A percentile compares a stretch with the other conserved stretches of the same genome.
phyloP scores from a whole-genome alignment of 1,139 yeast genomes.

The Kodamaea anthophila region DNA sequence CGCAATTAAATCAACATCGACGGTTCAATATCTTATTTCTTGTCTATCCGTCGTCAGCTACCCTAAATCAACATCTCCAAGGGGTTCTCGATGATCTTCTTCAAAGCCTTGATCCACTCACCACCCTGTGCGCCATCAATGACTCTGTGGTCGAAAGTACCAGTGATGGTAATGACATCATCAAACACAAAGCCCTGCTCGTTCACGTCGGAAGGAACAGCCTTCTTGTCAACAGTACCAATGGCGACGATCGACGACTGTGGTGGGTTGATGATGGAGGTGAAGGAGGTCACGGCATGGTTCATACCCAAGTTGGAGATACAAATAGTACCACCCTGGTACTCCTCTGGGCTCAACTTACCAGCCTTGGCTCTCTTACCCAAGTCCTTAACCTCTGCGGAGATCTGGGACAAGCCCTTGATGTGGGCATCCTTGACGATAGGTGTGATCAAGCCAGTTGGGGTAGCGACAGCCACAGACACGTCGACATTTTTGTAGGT shows the following conservation, averaged over 20 bases:
- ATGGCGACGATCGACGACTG: slow-evolving; percentile 91
- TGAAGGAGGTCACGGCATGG: slow-evolving; percentile 84
- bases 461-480: slow-evolving; percentile 97
- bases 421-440: slow-evolving; percentile 82
- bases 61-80: slow-evolving; percentile 76
- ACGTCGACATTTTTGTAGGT: slow-evolving; percentile 90
- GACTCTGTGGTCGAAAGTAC: slow-evolving; percentile 96
- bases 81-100: slow-evolving; percentile 91
- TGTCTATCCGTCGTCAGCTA: not conserved
- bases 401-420: slow-evolving; percentile 79
- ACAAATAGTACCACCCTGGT: slow-evolving; percentile 98
- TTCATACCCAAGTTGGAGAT: slow-evolving; percentile 99
- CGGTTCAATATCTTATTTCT: slow-evolving; percentile 1
- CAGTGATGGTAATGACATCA: slow-evolving; percentile 85
- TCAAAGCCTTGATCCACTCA: slow-evolving; percentile 90
- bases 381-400: slow-evolving; percentile 79
- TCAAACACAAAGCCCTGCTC: slow-evolving; percentile 91
- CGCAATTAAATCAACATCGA: too few species aligned
- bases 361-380: slow-evolving; percentile 95
- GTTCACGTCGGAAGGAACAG: slow-evolving; percentile 86
- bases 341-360: slow-evolving; percentile 90
- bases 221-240: slow-evolving; percentile 88
- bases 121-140: slow-evolving; percentile 98
- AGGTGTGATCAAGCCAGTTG: slow-evolving; percentile 95
- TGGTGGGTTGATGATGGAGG: slow-evolving; percentile 97